Base-by-base conservation (phyloP, 495 filamentous ascomycete genomes). In the Daldinia grandis region DNA sequence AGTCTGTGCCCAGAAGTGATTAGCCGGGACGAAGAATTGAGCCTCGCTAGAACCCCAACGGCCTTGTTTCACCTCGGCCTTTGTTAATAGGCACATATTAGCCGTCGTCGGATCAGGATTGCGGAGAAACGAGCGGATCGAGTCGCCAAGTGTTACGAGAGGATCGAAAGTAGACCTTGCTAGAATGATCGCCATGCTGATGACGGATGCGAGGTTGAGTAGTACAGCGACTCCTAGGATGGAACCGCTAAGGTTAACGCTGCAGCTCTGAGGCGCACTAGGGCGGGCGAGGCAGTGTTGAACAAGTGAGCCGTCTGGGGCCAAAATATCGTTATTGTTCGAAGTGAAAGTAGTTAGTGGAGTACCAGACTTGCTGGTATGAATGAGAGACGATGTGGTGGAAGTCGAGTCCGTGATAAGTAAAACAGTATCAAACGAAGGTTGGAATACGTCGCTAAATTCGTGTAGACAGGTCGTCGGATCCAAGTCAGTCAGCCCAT, bases 51-150 rank as follows among this genome's bases (percentile, higher is more conserved):
- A 44, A 2, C 75, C 76, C 81, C 82, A 84, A 53, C 74, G 61
- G 17, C 79, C 79, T 19, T 76, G 65, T n/a, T 70, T 64, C 59
- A 83, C 74, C 62, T 84, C 80, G 31, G 68, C 31, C 57, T 82
- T 83, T 21, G 78, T 76, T 19, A 84, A 72, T 19, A 84, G 76
- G 37, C 76, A 83, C 17, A 72, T 64, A 19, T 73, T 74, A 15
- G 64, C 73, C 1, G 82, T 78, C 31, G 69, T 65, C 17, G 64
- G 59, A 25, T 78, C 76, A 0, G 83, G 80, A 5, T 79, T 66
- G 14, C 64, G 71, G 50, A 84, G 79, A 62, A 83, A 84, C n/a
- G 81, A 83, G 54, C 73, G 64, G 63, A 84, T 79, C 31, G 82
- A 76, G 51, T 84, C 82, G 64, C 82, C 81, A 21, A 84, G 74